Base-by-base conservation (phyloP, 2,329 filamentous ascomycete genomes). In the Aureobasidium subglaciale region DNA sequence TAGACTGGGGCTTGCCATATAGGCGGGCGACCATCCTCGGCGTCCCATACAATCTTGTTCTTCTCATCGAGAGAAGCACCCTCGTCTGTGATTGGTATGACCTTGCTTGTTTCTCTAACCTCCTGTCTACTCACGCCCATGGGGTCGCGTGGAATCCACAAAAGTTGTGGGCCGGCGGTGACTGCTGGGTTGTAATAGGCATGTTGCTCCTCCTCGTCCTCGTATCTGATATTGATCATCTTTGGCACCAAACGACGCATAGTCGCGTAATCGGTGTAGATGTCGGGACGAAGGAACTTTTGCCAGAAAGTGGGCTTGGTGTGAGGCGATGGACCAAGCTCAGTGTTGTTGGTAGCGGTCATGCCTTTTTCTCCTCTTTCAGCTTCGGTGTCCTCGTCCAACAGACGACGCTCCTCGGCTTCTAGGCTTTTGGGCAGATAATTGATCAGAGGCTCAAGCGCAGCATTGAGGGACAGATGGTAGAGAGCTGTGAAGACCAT, bases 71-170 rank as follows among this genome's bases (percentile, higher is more conserved):
- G 71, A 48, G 73, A 78, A 41, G 86, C 86, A 16, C 85, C 86
- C 61, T 89, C 86, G 62, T 96, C 90, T 0, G 87, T 91, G 60
- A 95, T 92, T 1, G 85, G 82, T 27, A 90, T 87, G 29, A 88
- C 79, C 63, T 80, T 82, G 61, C 76, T 76, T 0, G 87, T 87
- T 63, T 93, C 87, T 64, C 92, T 86, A 53, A 93, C 77, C 70
- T 95, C 90, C 67, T 95, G 87, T 63, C 78, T 78, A 54, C 84
- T 89, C 38, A 96, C 81, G 9, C 89, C 87, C 22, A 84, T 80
- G 1, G 78, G 72, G 64, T 96, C 90, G 57, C 81, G 77, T 0
- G 90, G 89, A 55, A 96, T 87, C 90, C 90, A 96, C n/a, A 96
- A 75, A 27, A 89, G 73, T 2, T 88, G 87, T 1, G 80, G 71